Percentiles rank a stretch among this genome's conserved stretches.
phyloP scores from a whole-genome alignment of 2,329 filamentous ascomycete genomes.

The Ambrosiella beaveri region DNA sequence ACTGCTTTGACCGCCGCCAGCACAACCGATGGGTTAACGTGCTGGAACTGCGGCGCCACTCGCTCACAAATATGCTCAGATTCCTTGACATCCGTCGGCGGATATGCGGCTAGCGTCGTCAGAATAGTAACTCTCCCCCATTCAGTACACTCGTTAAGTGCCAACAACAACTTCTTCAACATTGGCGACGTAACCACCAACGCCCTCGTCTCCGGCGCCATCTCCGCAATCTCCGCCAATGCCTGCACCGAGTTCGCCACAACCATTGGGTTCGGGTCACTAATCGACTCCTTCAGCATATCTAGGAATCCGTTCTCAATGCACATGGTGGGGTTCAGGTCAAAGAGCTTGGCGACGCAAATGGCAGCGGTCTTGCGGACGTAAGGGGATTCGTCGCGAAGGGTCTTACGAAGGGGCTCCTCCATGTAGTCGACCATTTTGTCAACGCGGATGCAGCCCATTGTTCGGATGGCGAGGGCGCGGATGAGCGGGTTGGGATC shows the following conservation, averaged over 20 bases:
- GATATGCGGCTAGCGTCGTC: slow-evolving; percentile 76
- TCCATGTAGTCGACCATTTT: slow-evolving; percentile 99
- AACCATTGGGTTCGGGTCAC: slow-evolving; percentile 96
- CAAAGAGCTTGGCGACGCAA: slow-evolving; percentile 94
- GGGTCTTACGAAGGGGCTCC: slow-evolving; percentile 84
- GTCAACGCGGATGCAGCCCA: slow-evolving; percentile 95
- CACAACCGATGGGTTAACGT: slow-evolving; percentile 93
- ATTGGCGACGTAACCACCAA: slow-evolving; percentile 66
- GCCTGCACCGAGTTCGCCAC: slow-evolving; percentile 95
- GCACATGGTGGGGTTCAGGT: slow-evolving; percentile 80
- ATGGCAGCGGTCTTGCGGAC: slow-evolving; percentile 96
- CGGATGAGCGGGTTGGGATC: slow-evolving; percentile 92
- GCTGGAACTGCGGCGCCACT: slow-evolving; percentile 91
- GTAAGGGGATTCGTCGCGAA: slow-evolving; percentile 94
- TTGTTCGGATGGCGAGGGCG: slow-evolving; percentile 88
- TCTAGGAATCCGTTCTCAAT: slow-evolving; percentile 95
- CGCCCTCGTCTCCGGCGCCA: slow-evolving; percentile 77
- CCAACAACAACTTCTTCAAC: slow-evolving; percentile 90
- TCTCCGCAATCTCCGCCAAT: slow-evolving; percentile 76
- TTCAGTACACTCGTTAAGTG: slow-evolving; percentile 93
- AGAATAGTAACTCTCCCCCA: slow-evolving; percentile 94
- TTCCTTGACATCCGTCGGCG: slow-evolving; percentile 75
- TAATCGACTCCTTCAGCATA: slow-evolving; percentile 84
- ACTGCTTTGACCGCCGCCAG: slow-evolving; percentile 95
- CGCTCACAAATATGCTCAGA: slow-evolving; percentile 96